phyloP scores from a whole-genome alignment of 192 early-diverging fungal genomes.

The Entomortierella beljakovae region DNA sequence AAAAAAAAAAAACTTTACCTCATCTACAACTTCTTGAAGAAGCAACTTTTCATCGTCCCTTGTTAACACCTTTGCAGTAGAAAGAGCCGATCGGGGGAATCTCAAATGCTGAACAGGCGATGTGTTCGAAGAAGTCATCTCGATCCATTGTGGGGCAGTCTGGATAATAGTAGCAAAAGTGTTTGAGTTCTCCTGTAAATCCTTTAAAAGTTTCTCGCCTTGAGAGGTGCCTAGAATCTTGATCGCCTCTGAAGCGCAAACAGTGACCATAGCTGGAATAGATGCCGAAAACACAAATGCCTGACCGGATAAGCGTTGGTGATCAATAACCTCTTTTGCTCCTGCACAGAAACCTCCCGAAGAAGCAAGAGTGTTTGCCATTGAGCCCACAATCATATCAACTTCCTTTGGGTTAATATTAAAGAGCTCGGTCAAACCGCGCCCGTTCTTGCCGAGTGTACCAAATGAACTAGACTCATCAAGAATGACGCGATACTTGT shows the following conservation, averaged over 20 bases:
- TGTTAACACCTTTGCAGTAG: conserved; percentile 15
- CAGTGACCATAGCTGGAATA: conserved; percentile 93
- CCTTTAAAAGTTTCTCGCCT: conserved; percentile 59
- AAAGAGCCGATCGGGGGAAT: conserved; percentile 55
- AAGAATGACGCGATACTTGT: conserved; percentile 95
- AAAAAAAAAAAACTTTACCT: conserved; percentile 23
- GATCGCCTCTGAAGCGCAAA: conserved; percentile 85
- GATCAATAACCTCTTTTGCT: conserved; percentile 85
- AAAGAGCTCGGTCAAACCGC: conserved; percentile 87
- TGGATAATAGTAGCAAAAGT: conserved; percentile 69
- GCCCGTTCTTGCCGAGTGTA: conserved; percentile 83
- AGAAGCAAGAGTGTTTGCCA: conserved; percentile 82
- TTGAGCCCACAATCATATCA: conserved; percentile 89
- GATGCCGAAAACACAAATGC: conserved; percentile 96
- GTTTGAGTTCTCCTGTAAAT: conserved; percentile 72
- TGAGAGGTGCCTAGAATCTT: conserved; percentile 60
- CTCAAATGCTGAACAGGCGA: conserved; percentile 85
- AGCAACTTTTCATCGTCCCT: conserved; percentile 80
- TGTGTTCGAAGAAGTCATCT: conserved; percentile 59
- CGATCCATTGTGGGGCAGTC: conserved; percentile 61
- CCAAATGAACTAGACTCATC: conserved; percentile 95
- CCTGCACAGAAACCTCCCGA: conserved; percentile 95
- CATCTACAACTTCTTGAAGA: conserved; percentile 86
- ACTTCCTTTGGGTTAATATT: conserved; percentile 78
- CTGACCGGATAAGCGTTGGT: conserved; percentile 87